phyloP scores from a whole-genome alignment of 106 monocot species.

The Amphibolis antarctica region DNA sequence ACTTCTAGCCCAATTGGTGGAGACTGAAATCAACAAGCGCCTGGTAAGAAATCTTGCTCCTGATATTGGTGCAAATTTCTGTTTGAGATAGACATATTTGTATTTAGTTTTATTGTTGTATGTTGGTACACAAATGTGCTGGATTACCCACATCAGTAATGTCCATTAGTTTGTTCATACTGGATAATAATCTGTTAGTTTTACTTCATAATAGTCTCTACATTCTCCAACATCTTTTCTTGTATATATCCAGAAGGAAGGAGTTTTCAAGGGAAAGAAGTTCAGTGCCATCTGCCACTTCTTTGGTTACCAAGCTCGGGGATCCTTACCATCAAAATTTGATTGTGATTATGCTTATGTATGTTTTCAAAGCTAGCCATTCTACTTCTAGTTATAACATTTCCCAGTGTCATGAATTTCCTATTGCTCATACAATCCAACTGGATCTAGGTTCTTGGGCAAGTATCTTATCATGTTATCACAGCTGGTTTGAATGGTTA shows the following conservation, averaged over 20 bases:
- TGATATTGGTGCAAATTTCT: too few species aligned
- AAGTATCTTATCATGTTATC: slow-evolving; percentile 57
- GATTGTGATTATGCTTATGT: slow-evolving; percentile 90
- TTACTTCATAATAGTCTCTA: too few species aligned
- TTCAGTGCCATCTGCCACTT: slow-evolving; percentile 86
- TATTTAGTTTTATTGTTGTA: too few species aligned
- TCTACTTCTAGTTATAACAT: neutral
- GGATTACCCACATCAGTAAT: too few species aligned
- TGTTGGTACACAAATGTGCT: too few species aligned
- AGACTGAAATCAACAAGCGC: slow-evolving; percentile 62
- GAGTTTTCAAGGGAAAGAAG: slow-evolving; percentile 79
- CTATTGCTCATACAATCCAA: neutral
- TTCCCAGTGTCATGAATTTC: neutral
- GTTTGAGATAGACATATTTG: too few species aligned
- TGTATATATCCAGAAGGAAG: slow-evolving; percentile 45
- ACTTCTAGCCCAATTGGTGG: slow-evolving; percentile 66
- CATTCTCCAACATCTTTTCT: neutral
- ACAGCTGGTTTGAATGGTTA: slow-evolving; percentile 76
- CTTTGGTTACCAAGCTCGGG: slow-evolving; percentile 78
- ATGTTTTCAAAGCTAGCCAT: slow-evolving; percentile 10
- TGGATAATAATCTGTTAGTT: too few species aligned
- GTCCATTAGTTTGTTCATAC: too few species aligned
- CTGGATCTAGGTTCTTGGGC: slow-evolving; percentile 46
- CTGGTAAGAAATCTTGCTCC: slow-evolving; percentile 15
- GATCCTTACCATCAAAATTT: slow-evolving; percentile 75